Base-by-base conservation (phyloP, 495 filamentous ascomycete genomes). In the Tuber melanosporum region DNA sequence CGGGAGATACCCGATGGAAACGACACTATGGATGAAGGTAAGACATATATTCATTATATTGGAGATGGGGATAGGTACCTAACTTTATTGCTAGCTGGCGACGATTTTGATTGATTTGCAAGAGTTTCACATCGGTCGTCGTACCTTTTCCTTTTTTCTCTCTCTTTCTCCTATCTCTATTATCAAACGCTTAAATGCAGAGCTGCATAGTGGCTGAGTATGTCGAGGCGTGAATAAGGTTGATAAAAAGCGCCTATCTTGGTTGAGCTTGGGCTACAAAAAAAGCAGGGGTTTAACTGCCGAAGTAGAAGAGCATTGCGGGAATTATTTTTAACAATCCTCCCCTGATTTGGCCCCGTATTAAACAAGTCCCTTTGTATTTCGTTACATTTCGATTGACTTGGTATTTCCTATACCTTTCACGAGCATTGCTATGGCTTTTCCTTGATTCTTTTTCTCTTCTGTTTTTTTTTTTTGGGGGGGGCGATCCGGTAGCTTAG, bases 1-100 rank as follows among this genome's bases (percentile, higher is more conserved):
- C 87, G 87, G 3, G 87, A 88, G 73, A 66, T 80, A 39, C 71
- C 73, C 66, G 81, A 82, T 43, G 80, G 80, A 49, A 82, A 81
- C 36, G 80, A 82, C 71, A 78, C 80, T 32, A 82, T 82, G 80
- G 80, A 82, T 66, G 80, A 82, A 82, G 80, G 80, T 82, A 76
- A 66, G 75, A 74, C n/a, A n/a, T 42, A 70, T 36, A 69, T 57
- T 62, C 39, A 22, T 26, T 69, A 17, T 3, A n/a, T 43, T 47
- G n/a, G 42, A 46, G 26, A 36, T 43, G 57, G 32, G 69, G 36
- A 32, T 71, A 32, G 17, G 26, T 75, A 72, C 45, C 57, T 66
- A 62, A 75, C 15, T 26, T 19, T n/a, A 71, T 70, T 32, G n/a
- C 73, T 74, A 62, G 57, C 73, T 42, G 73, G 39, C 46, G 43